Percentiles rank a stretch among this genome's conserved stretches.
Conservation (phyloP, 306 rosid genomes). For the Trifolium fragiferum region DNA sequence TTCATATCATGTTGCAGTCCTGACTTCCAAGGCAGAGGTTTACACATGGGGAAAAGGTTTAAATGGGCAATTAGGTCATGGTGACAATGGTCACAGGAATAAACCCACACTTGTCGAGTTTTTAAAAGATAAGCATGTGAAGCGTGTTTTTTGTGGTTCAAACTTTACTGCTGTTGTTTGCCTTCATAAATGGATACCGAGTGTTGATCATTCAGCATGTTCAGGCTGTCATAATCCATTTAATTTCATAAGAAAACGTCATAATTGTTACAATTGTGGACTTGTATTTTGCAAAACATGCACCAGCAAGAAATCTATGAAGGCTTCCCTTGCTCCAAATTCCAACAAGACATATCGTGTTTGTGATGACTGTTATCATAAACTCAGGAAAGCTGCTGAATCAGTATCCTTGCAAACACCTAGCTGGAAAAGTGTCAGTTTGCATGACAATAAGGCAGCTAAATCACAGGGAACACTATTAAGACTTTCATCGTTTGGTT, state of each 20-base stretch:
- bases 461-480: constrained; percentile 65
- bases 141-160: constrained; percentile 84
- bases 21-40: constrained; percentile 87
- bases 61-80: constrained; percentile 97
- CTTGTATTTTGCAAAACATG: constrained; percentile 89
- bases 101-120: constrained; percentile 76
- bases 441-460: constrained; percentile 50
- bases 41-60: constrained; percentile 99
- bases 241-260: constrained; percentile 93
- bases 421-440: constrained; percentile 50
- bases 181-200: constrained; percentile 85
- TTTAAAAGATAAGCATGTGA: constrained; percentile 78
- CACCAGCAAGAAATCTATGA: constrained; percentile 79
- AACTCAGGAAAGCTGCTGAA: constrained; percentile 70
- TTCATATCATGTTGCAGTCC: constrained; percentile 86
- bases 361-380: constrained; percentile 78
- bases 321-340: constrained; percentile 93
- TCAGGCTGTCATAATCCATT: constrained; percentile 78
- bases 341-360: constrained; percentile 80
- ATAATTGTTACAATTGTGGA: constrained; percentile 97
- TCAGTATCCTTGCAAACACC: constrained; percentile 54
- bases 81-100: constrained; percentile 73
- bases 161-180: constrained; percentile 87
- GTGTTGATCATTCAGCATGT: constrained; percentile 83
- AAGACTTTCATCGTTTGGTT: constrained; percentile 83